Base-by-base conservation (phyloP, 139 green algal species). In the Penium margaritaceum region DNA sequence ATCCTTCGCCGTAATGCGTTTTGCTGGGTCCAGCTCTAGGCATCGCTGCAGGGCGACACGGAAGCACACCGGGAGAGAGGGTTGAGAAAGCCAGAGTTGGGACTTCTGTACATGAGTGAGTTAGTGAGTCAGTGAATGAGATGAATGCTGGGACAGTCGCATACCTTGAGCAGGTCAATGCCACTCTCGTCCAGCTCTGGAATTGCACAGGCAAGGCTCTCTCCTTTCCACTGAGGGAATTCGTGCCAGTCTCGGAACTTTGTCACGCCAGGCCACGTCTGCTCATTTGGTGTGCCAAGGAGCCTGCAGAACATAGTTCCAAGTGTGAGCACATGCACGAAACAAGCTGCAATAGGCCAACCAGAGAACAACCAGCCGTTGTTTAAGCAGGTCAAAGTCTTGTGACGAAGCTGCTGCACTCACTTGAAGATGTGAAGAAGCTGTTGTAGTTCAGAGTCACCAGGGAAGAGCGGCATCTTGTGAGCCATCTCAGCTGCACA, bases 381-480 rank as follows among this genome's bases (percentile, higher is more conserved):
- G 21, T 21, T 3, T 33, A 60, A 60, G 5, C 47, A 60, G 29
- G 47, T 2, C 9, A 33, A 19, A 60, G 0, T 4, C 14, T 60
- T 14, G 19, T 19, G 24, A 27, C 34, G 55, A 64, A 38, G 27
- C 29, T 15, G 29, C n/a, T 34, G n/a, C 35, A 70, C 71, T 74
- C 60, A 82, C 75, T 95, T 91, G 85, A 95, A 95, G 76, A 95
- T 92, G 74, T 92, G 86, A 41, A 95, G 81, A 62, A 95, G 84
- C 86, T 95, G 90, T 79, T 95, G 87, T 43, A 95, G 74, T 74
- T 95, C 89, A 43, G 88, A 90, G 75, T 95, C 90, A 36, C 89
- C 90, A 19, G 88, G 88, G 72, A 95, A 90, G 30, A 95, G 83
- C 33, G 90, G 84, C 30, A 76, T 63, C 85, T 87, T 91, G 81